Conservation (phyloP, 2,329 filamentous ascomycete genomes). For the Hypoxylon sp. region DNA sequence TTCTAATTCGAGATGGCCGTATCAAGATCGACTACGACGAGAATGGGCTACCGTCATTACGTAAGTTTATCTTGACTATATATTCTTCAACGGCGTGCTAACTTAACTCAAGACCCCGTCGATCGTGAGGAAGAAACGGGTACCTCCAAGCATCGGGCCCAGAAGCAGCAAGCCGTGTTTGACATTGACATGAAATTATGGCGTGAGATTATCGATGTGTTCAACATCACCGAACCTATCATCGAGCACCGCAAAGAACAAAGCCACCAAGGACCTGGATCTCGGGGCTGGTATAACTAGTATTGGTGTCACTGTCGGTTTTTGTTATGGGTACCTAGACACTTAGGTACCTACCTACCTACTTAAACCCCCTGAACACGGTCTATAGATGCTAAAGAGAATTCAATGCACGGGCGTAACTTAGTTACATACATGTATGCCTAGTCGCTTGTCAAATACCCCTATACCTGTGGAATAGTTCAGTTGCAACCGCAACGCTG, state of each 20-base stretch:
- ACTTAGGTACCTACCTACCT: not conserved
- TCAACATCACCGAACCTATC: conserved; percentile 82
- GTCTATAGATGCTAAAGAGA: not conserved
- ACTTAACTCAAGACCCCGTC: conserved; percentile 58
- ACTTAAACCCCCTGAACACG: not conserved
- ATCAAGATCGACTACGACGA: conserved; percentile 82
- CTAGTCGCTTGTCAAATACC: not conserved
- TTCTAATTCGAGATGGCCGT: conserved; percentile 88
- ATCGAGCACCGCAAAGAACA: conserved; percentile 85
- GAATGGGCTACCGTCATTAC: conserved; percentile 80
- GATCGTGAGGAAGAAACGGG: conserved; percentile 62
- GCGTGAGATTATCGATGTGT: conserved; percentile 81
- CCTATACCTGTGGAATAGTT: not conserved
- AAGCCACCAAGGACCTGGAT: conserved; percentile 65
- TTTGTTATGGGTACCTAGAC: conserved; percentile 1
- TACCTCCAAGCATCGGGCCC: conserved; percentile 65
- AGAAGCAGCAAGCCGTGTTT: conserved; percentile 88
- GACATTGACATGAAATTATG: conserved; percentile 89
- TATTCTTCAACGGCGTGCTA: conserved; percentile 35
- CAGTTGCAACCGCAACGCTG: not conserved
- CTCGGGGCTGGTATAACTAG: conserved; percentile 76
- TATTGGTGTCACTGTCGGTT: not conserved
- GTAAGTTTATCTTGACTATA: conserved; percentile 67
- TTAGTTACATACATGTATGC: not conserved
- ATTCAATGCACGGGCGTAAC: not conserved